Evolutionary conservation across 2,329 filamentous ascomycete genomes (phyloP).

Genomic region (Cladosporium sp.): DNA sequence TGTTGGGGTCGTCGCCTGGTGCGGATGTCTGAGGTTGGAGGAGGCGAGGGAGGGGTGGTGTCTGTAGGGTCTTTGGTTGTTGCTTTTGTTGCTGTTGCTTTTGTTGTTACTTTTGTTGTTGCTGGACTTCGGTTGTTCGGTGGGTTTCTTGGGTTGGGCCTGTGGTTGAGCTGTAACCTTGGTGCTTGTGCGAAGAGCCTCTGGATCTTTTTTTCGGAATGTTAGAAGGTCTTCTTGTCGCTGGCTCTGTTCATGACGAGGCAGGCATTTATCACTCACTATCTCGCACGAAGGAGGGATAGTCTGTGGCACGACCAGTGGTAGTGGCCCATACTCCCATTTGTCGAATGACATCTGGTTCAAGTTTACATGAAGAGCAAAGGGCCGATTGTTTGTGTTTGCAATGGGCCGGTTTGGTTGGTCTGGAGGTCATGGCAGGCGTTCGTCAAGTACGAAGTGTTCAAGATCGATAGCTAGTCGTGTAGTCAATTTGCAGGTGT

Average conservation of each 20-base stretch:
- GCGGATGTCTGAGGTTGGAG: neutral
- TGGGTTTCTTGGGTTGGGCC: neutral
- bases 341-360: neutral
- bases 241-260: no score
- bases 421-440: slow-evolving; percentile 1
- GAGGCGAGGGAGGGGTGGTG: neutral
- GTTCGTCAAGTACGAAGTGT: neutral
- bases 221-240: neutral
- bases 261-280: neutral
- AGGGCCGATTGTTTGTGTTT: neutral
- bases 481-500: neutral
- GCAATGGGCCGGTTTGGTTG: neutral
- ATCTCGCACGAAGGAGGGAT: slow-evolving; percentile 1
- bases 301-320: neutral
- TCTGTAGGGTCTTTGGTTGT: neutral
- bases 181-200: neutral
- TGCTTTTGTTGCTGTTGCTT: neutral
- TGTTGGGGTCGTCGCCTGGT: neutral
- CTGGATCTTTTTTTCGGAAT: neutral
- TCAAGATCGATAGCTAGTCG: neutral
- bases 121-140: neutral
- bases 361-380: neutral
- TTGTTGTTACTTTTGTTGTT: neutral
- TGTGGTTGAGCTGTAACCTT: slow-evolving; percentile 2
- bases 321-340: neutral